Evolutionary conservation across 768 basidiomycete species (phyloP), one percentile per base, ranked within the genome.

Genomic region (Multifurca ochricompacta): DNA sequence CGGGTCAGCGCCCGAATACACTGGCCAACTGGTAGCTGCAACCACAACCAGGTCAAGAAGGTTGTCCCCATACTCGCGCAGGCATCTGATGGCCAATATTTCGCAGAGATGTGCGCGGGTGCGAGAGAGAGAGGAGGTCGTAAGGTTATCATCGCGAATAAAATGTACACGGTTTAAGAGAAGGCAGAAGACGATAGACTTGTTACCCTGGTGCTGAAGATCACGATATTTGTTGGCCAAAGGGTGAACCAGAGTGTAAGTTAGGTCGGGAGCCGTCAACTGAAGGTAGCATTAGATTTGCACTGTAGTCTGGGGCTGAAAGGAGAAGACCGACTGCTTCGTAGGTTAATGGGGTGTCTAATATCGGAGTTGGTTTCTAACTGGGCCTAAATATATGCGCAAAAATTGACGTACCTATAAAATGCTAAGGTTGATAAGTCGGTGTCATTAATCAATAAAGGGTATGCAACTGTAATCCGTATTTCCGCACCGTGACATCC

Each of bases 131-230:
- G 85, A 70, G 54, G 79, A 71, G 23, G 85, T 85, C 8, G 82
- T 76, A 57, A 91, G 71, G 61, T 83, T 79, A 40, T 83, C 77
- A 68, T 94, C 91, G 31, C 85, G 83, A 13, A 82, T 65, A 68
- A 95, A 95, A 67, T 92, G 82, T 3, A 91, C 79, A 32, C 90
- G 81, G 68, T 92, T 95, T 50, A 96, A 71, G 3, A 96, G 81
- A 55, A 92, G 78, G 63, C 91, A 91, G 65, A 96, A 96, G 5
- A 90, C 85, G 55, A 91, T 73, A 5, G 91, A 82, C 66, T 84
- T 80, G 70, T 96, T 97, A 23, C 86, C 85, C 41, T 73, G 66
- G 25, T 74, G 76, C 64, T 90, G 87, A 45, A 92, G 70, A 9
- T 75, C 74, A 28, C 78, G 71, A 68, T 96, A 96, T 71, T 93